phyloP scores from a whole-genome alignment of 2,329 filamentous ascomycete genomes.

The Aspergillus arachidicola region DNA sequence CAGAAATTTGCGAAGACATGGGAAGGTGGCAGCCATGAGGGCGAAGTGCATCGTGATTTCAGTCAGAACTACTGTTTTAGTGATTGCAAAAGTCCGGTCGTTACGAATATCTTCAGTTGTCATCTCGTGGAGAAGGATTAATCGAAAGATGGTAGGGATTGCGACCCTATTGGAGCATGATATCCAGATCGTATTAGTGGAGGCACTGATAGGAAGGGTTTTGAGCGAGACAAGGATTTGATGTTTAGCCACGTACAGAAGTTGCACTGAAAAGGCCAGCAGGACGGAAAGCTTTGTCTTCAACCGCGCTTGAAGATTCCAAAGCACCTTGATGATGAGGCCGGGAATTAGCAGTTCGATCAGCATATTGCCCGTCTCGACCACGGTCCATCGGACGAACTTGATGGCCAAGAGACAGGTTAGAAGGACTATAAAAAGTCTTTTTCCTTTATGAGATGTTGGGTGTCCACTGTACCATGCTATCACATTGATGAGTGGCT shows the following conservation, averaged over 20 bases:
- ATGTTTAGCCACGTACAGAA: background rate
- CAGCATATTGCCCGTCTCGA: background rate
- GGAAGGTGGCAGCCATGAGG: constrained; percentile 3
- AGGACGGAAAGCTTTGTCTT: background rate
- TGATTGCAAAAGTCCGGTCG: background rate
- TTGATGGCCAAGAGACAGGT: background rate
- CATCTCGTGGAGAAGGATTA: background rate
- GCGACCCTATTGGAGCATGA: background rate
- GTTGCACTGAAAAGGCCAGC: background rate
- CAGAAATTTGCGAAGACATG: constrained; percentile 3
- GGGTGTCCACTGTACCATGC: background rate
- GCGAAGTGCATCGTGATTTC: constrained; percentile 7
- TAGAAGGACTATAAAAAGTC: background rate
- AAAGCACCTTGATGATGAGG: background rate
- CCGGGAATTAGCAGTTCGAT: constrained; percentile 1
- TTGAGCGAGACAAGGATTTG: too few relatives aligned
- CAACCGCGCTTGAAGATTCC: background rate
- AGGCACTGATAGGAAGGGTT: too few relatives aligned
- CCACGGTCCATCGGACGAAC: background rate
- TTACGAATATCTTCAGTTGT: background rate
- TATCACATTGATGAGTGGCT: background rate
- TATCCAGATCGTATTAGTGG: too few relatives aligned
- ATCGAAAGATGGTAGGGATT: background rate
- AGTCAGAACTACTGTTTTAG: background rate
- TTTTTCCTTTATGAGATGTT: too few relatives aligned